Base-by-base conservation (phyloP, 805 yeast species). In the Clavispora santaluciae region DNA sequence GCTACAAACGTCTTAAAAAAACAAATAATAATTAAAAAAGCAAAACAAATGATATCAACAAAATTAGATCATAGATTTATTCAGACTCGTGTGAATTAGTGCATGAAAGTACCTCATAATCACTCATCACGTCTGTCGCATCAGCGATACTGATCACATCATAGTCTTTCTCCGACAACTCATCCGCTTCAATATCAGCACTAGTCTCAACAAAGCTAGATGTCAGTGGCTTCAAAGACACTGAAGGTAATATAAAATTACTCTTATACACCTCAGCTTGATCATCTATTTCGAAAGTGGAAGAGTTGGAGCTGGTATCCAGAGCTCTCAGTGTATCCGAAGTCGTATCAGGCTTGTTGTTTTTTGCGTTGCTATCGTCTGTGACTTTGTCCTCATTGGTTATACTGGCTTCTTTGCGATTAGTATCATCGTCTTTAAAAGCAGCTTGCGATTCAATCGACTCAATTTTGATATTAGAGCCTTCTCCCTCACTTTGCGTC, bases 71-170 rank as follows among this genome's bases (percentile, higher is more conserved):
- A 25, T n/a, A 23, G 11, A 23, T 8, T 16, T 13, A 12, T 17
- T 20, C 17, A 12, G 12, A 16, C 15, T 40, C 43, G 30, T 31
- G 28, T 3, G 40, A 36, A 16, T 35, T 45, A 18, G 49, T 49
- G 11, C 64, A 55, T 1, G 69, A 62, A 44, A 68, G 58, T 20
- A 68, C 46, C 42, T 68, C 72, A 41, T 49, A 68, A 45, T 68
- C 73, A 3, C 71, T 66, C 12, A 38, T 30, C 10, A 23, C 38
- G 15, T 43, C 52, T 25, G 44, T 53, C 13, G 56, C 63, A 13
- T 59, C 66, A 15, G 52, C 59, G 31, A 53, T 55, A 41, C 66
- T 60, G 28, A 66, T 59, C 34, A 65, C 53, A 40, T 65, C 70
- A 34, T 59, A 63, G 37, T 61, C 68, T 13, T 63, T 2, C 16